Base-by-base conservation (phyloP, 2,329 filamentous ascomycete genomes). In the Dendrostoma leiphaemia region DNA sequence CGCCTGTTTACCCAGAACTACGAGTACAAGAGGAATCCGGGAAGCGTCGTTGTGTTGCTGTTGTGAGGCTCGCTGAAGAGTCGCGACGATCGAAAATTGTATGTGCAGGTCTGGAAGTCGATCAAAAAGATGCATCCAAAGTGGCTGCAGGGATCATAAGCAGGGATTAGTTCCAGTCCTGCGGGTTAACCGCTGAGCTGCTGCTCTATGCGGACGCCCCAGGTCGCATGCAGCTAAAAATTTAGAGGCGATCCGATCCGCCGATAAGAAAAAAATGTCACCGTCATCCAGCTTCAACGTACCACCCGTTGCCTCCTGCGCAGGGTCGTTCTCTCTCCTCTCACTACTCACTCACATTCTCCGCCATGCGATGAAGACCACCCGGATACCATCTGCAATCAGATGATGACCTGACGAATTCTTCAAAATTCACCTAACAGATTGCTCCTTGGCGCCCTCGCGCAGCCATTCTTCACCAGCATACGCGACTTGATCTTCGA, bases 261-360 rank as follows among this genome's bases (percentile, higher is more conserved):
- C 26, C 15, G 17, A 15, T n/a, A 12, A 47, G 34, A 31, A 48
- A 53, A 59, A 54, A 60, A 57, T 57, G 54, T 57, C 47, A 26
- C 54, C 51, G 51, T 57, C 59, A 59, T 60, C 51, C 31, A 57
- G 47, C 29, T 45, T 26, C 55, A 10, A 6, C 34, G 40, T 43
- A n/a, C n/a, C n/a, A n/a, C n/a, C 46, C 12, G 17, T 52, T 57
- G 40, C 35, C 48, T 48, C 50, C 21, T 24, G 26, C 10, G 46
- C 41, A 52, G 26, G 44, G 41, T 12, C 26, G 21, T 13, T 10
- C 29, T 23, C 17, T 10, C 29, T 23, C 28, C 10, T 24, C 24
- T n/a, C 19, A 32, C n/a, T 47, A 32, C 26, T 21, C 10, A 28
- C 19, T 28, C 17, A 23, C 13, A 17, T 21, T 19, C 24, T 19